These are phyloP conservation scores for Smallanthus sonchifolius DNA, from an alignment of 129 eudicot species.

Conservation along the genomic window DNA sequence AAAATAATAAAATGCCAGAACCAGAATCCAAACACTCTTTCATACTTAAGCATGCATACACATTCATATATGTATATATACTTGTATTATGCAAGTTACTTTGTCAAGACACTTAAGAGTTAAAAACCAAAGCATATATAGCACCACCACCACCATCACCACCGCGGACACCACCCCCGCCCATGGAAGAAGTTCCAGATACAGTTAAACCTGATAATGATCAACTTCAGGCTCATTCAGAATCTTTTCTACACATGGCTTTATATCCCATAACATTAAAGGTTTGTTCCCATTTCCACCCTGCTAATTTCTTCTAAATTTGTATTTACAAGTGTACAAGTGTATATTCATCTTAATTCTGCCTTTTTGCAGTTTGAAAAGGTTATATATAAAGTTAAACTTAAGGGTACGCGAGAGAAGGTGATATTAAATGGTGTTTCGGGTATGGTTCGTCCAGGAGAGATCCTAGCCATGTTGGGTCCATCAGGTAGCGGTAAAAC, in stretches of 20 bases:
- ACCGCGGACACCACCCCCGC: constrained; percentile 1
- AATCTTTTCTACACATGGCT: constrained; percentile 42
- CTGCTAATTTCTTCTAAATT: neutral
- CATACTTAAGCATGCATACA: constrained; percentile 14
- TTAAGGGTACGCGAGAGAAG: constrained; percentile 56
- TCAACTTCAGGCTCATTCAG: constrained; percentile 24
- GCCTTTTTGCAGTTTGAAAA: constrained; percentile 72
- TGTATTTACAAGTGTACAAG: neutral
- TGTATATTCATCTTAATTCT: constrained; percentile 4
- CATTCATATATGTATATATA: constrained; percentile 31
- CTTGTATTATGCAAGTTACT: constrained; percentile 32
- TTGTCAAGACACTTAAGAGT: constrained; percentile 29
- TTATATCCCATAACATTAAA: constrained; percentile 67
- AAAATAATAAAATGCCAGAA: neutral
- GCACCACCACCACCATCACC: neutral
- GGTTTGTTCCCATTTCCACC: constrained; percentile 44
- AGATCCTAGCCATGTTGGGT: constrained; percentile 93
- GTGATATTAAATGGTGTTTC: constrained; percentile 78
- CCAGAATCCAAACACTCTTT: neutral
- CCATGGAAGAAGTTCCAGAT: constrained; percentile 25
- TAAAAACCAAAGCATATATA: constrained; percentile 16
- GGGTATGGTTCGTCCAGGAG: constrained; percentile 86
- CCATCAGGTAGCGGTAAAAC: constrained; percentile 99
- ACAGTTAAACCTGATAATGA: constrained; percentile 24
- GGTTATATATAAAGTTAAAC: constrained; percentile 65